A percentile compares a stretch with the other conserved stretches of the same genome.
phyloP scores from a whole-genome alignment of 163 green algal species.

The Scenedesmus sp. region DNA sequence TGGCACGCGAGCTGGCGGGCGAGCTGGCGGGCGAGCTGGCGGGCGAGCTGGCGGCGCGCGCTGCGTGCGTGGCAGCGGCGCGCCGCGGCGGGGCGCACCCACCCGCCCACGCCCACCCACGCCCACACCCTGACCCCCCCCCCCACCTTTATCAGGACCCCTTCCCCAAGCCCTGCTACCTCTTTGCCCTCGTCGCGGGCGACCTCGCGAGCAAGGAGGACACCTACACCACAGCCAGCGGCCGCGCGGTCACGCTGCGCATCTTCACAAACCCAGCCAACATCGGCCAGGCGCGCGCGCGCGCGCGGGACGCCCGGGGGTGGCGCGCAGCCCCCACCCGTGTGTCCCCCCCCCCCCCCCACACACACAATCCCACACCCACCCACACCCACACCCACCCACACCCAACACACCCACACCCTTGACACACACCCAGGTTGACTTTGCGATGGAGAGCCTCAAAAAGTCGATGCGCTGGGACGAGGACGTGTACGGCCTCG shows the following conservation, averaged over 20 bases:
- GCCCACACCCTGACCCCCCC: not conserved
- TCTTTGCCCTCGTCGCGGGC: slow-evolving; percentile 99
- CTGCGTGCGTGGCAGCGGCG: too few relatives aligned
- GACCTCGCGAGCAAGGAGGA: slow-evolving; percentile 87
- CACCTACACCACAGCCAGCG: slow-evolving; percentile 83
- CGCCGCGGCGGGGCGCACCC: too few relatives aligned
- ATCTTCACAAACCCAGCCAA: slow-evolving; percentile 89
- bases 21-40: too few relatives aligned
- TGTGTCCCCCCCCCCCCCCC: too few relatives aligned
- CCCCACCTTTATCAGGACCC: slow-evolving; percentile 74
- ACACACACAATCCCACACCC: too few relatives aligned
- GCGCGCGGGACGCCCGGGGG: not conserved
- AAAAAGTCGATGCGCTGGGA: slow-evolving; percentile 98
- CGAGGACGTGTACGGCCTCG: slow-evolving; percentile 91
- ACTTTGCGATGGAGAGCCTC: slow-evolving; percentile 92
- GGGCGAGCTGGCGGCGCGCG: too few relatives aligned
- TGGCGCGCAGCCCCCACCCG: not conserved
- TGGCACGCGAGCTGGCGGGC: too few relatives aligned
- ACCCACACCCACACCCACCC: too few relatives aligned
- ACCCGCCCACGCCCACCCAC: not conserved
- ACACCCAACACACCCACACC: too few relatives aligned
- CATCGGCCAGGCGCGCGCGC: slow-evolving; percentile 72
- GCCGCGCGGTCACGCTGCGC: slow-evolving; percentile 76
- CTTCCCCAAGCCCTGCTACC: slow-evolving; percentile 97
- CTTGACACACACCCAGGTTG: too few relatives aligned